Conservation (phyloP, 2,329 filamentous ascomycete genomes). For the Elsinoe fawcettii region DNA sequence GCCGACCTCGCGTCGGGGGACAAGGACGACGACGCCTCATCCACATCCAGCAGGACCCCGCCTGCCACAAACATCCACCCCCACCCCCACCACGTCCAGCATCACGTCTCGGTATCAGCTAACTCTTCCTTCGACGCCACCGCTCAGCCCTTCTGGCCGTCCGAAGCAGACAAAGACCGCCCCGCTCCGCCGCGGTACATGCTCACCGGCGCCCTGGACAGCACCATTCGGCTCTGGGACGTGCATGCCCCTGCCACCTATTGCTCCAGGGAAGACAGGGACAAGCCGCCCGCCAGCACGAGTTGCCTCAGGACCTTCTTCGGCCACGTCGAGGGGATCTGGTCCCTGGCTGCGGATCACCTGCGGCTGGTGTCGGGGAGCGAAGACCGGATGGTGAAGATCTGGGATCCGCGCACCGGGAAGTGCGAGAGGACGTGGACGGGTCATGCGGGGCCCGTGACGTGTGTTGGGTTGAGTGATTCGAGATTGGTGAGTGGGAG, state of each 20-base stretch:
- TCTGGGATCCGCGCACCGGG: constrained; percentile 87
- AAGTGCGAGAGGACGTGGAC: constrained; percentile 89
- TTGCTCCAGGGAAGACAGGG: not conserved
- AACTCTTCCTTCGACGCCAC: constrained; percentile 14
- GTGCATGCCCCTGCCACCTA: constrained; percentile 37
- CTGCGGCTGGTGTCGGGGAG: constrained; percentile 80
- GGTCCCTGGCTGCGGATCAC: constrained; percentile 84
- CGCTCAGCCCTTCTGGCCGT: constrained; percentile 47
- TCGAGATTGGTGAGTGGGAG: constrained; percentile 83
- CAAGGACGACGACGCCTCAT: constrained; percentile 37
- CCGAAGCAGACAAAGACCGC: constrained; percentile 52
- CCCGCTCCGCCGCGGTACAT: constrained; percentile 81
- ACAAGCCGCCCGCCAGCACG: constrained; percentile 48
- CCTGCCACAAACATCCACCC: constrained; percentile 12
- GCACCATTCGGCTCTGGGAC: constrained; percentile 89
- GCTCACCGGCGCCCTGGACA: constrained; percentile 84
- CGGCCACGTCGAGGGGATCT: constrained; percentile 91
- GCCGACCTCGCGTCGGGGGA: constrained; percentile 52
- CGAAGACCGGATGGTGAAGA: constrained; percentile 91
- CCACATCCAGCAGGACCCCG: constrained; percentile 21
- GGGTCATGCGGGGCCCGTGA: constrained; percentile 83
- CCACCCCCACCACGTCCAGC: constrained; percentile 15
- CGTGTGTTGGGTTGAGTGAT: constrained; percentile 85
- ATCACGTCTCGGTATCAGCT: constrained; percentile 13
- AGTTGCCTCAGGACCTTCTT: constrained; percentile 88